Evolutionary conservation across 2,329 filamentous ascomycete species (phyloP).

Genomic region (Dactylellina leptospora): DNA sequence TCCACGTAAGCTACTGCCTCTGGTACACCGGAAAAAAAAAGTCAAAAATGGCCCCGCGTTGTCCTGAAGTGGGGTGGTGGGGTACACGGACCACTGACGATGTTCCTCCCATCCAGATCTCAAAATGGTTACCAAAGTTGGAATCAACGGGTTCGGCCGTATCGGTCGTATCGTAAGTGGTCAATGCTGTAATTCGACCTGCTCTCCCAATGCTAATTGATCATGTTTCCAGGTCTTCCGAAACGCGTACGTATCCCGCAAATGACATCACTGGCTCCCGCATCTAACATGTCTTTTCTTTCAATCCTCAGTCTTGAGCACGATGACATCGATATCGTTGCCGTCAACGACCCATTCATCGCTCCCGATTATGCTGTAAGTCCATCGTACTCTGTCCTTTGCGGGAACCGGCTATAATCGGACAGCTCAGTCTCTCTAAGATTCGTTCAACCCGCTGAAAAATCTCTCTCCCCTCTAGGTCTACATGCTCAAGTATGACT

Average conservation of each 20-base stretch:
- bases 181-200: constrained; percentile 9
- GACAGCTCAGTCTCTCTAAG: no score
- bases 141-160: constrained; percentile 84
- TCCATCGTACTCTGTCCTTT: no score
- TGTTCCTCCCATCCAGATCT: not conserved
- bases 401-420: no score
- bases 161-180: constrained; percentile 85
- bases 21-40: not conserved
- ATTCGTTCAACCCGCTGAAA: no score
- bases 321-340: constrained; percentile 87
- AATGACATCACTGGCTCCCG: constrained; percentile 13
- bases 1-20: not conserved
- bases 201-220: constrained; percentile 37
- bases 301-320: constrained; percentile 73
- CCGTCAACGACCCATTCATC: constrained; percentile 99
- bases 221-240: constrained; percentile 75
- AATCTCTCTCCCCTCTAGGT: no score
- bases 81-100: constrained; percentile 13
- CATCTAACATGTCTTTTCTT: no score
- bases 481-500: constrained; percentile 99
- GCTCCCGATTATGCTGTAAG: constrained; percentile 95
- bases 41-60: constrained; percentile 35
- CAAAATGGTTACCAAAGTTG: constrained; percentile 57
- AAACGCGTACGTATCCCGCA: constrained; percentile 75
- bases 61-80: constrained; percentile 41